Conservation (phyloP, 176 grass and related monocot species). For the Leersia perrieri region DNA sequence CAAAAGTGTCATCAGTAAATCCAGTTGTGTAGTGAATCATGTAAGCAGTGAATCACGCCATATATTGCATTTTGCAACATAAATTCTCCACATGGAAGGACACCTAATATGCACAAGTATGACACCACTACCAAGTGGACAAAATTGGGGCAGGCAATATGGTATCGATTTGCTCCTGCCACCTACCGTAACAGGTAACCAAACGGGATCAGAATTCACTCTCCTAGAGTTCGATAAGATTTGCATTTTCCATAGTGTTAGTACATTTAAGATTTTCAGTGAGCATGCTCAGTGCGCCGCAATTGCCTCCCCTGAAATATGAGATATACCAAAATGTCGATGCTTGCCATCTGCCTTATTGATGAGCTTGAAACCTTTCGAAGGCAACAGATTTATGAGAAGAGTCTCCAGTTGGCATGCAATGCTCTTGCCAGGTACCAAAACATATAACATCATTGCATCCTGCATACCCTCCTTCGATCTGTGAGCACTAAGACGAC, state of each 20-base stretch:
- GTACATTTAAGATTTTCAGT: slow-evolving; percentile 19
- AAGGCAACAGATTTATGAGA: slow-evolving; percentile 82
- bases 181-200: neutral
- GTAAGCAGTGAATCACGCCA: neutral
- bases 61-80: neutral
- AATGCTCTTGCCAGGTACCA: slow-evolving; percentile 86
- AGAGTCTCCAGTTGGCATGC: slow-evolving; percentile 95
- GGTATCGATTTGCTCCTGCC: slow-evolving; percentile 40
- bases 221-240: neutral
- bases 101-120: slow-evolving; percentile 40
- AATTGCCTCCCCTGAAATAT: slow-evolving; percentile 42
- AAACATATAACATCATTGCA: slow-evolving; percentile 54
- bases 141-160: slow-evolving; percentile 61
- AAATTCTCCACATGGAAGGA: neutral
- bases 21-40: neutral
- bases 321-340: slow-evolving; percentile 69
- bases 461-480: slow-evolving; percentile 81
- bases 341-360: slow-evolving; percentile 92
- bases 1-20: neutral
- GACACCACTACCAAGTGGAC: slow-evolving; percentile 21
- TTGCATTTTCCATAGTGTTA: neutral
- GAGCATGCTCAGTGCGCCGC: slow-evolving; percentile 16
- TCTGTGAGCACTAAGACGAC: slow-evolving; percentile 67
- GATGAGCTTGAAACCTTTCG: slow-evolving; percentile 67
- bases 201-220: neutral